Conservation (phyloP, 73 alveolate species). For the Paramecium tetraurelia region DNA sequence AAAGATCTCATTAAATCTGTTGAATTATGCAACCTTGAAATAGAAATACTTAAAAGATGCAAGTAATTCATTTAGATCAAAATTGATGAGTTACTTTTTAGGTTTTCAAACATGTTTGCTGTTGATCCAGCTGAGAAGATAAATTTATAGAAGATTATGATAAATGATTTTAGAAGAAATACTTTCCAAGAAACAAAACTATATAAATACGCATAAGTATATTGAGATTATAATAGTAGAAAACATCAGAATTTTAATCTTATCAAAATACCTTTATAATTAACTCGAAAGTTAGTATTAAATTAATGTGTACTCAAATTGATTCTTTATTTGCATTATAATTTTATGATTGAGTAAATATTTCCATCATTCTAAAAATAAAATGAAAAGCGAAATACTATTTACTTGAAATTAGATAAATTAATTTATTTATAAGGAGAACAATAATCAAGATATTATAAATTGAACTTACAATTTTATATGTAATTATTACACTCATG, state of each 20-base stretch:
- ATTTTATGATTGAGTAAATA: background rate
- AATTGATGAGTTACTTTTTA: constrained; percentile 58
- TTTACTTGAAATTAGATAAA: background rate
- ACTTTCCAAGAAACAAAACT: too few species aligned
- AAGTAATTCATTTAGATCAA: background rate
- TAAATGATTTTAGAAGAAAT: background rate
- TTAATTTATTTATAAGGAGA: background rate
- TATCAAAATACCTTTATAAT: too few species aligned
- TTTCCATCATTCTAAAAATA: too few species aligned
- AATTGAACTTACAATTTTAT: background rate
- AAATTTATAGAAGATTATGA: constrained; percentile 57
- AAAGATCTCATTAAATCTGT: constrained; percentile 50
- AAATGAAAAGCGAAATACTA: background rate
- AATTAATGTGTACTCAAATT: too few species aligned
- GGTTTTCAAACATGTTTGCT: constrained; percentile 49
- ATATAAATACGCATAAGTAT: too few species aligned
- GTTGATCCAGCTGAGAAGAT: constrained; percentile 50
- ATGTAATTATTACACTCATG: too few species aligned
- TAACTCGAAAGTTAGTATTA: background rate
- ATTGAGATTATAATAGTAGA: too few species aligned
- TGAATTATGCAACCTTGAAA: constrained; percentile 51
- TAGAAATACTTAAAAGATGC: background rate
- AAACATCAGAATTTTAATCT: too few species aligned
- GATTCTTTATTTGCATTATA: background rate
- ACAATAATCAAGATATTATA: too few species aligned